Base-by-base conservation (phyloP, 257 asterid genomes). In the Solanum bulbocastanum region DNA sequence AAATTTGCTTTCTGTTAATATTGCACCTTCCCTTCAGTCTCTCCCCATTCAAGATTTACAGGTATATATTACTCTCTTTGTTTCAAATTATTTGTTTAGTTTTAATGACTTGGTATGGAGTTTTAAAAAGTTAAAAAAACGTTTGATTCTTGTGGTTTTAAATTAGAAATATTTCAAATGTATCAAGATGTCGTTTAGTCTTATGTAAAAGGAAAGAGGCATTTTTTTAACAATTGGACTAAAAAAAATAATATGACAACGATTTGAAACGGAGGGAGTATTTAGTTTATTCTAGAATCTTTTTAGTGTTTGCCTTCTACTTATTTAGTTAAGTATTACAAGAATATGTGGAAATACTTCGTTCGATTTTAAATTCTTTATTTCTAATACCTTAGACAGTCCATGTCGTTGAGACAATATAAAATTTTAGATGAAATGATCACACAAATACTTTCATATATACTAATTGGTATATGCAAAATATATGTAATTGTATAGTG, bases 1-100 rank as follows among this genome's bases (percentile, higher is more conserved):
- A 7, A 95, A 96, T 93, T 87, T 96, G 93, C 95, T 96, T 81
- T 93, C 98, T 32, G 98, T 94, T 69, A 95, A 94, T 86, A 90
- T 94, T 89, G 97, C 94, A 84, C 94, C 95, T 88, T 91, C 91
- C 89, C 90, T 92, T 87, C 98, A 94, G 82, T 90, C 95, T 86
- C 92, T 89, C 87, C 97, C 97, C 62, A 92, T 88, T 87, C 98
- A 94, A 92, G 95, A 94, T 92, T 85, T 92, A 82, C 98, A 96
- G 98, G 99, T 96, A 87, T 18, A 11, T 68, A 1, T 40, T 60
- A 23, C 69, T 9, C 5, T 8, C 6, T 60, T 2, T 3, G 30
- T 60, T 60, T 60, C 6, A 60, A 62, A 15, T 52, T 16, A 3
- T 18, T 6, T 49, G 22, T 49, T 5, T 6, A 14, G 7, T 15